Conservation (phyloP, 202 grass and related monocot genomes). For the Elaeis oleifera region DNA sequence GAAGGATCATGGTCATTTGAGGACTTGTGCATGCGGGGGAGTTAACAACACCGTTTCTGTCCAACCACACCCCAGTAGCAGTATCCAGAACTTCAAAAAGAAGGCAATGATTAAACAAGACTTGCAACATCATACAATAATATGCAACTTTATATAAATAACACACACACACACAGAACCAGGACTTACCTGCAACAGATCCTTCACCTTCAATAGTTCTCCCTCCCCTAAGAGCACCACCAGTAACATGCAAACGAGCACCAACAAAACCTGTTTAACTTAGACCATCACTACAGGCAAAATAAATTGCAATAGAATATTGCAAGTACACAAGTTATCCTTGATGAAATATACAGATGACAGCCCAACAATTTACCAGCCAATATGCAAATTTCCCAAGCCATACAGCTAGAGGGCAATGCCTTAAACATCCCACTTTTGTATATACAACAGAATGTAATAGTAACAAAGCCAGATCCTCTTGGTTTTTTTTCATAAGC, state of each 20-base stretch:
- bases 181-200: conserved; percentile 63
- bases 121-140: not conserved
- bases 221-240: conserved; percentile 92
- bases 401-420: no score
- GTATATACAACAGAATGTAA: no score
- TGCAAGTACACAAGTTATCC: no score
- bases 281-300: conserved; percentile 35
- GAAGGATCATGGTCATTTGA: conserved; percentile 68
- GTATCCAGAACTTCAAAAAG: conserved; percentile 83
- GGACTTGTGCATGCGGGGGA: conserved; percentile 59
- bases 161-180: conserved; percentile 2
- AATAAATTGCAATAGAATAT: conserved; percentile 1
- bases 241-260: conserved; percentile 96
- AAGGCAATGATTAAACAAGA: conserved; percentile 17
- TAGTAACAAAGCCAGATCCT: no score
- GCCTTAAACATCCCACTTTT: no score
- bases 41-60: conserved; percentile 93
- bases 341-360: no score
- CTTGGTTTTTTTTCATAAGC: no score
- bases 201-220: conserved; percentile 87
- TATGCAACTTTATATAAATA: not conserved
- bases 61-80: conserved; percentile 99
- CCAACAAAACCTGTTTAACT: conserved; percentile 72
- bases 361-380: no score
- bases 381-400: no score